phyloP scores from a whole-genome alignment of 768 basidiomycete species.

The Tricholoma bakamatsutake region DNA sequence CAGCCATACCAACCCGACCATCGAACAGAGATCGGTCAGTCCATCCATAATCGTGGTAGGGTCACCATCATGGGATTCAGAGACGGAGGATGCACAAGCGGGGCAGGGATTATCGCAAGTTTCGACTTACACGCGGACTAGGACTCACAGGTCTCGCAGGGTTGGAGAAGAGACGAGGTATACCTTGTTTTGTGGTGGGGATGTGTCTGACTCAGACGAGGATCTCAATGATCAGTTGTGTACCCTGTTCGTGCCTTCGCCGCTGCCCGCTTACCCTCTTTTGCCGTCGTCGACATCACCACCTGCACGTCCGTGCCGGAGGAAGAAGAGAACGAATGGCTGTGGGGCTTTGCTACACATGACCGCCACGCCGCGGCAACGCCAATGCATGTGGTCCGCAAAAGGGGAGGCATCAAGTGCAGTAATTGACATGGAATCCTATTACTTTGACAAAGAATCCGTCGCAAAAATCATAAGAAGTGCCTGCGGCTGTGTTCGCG shows the following conservation, averaged over 20 bases:
- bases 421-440: slow-evolving; percentile 50
- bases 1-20: slow-evolving; percentile 5
- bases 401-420: slow-evolving; percentile 44
- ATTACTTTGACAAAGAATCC: slow-evolving; percentile 49
- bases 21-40: slow-evolving; percentile 4
- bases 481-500: slow-evolving; percentile 60
- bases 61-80: slow-evolving; percentile 24
- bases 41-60: slow-evolving; percentile 11
- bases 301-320: slow-evolving; percentile 6
- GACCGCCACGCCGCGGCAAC: slow-evolving; percentile 45
- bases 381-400: slow-evolving; percentile 54
- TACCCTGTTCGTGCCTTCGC: slow-evolving; percentile 13
- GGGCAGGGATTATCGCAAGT: neutral
- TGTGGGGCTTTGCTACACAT: slow-evolving; percentile 61
- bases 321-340: slow-evolving; percentile 33
- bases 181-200: slow-evolving; percentile 37
- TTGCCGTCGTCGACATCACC: slow-evolving; percentile 2
- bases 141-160: slow-evolving; percentile 9
- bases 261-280: slow-evolving; percentile 10
- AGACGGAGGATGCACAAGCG: slow-evolving; percentile 10
- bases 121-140: slow-evolving; percentile 2
- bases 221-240: slow-evolving; percentile 4
- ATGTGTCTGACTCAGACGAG: slow-evolving; percentile 14
- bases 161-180: slow-evolving; percentile 19
- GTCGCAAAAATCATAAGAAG: slow-evolving; percentile 46